Evolutionary conservation across 2,329 filamentous ascomycete genomes (phyloP), one percentile per base, ranked within the genome.

Genomic region (Microdochium bolleyi): DNA sequence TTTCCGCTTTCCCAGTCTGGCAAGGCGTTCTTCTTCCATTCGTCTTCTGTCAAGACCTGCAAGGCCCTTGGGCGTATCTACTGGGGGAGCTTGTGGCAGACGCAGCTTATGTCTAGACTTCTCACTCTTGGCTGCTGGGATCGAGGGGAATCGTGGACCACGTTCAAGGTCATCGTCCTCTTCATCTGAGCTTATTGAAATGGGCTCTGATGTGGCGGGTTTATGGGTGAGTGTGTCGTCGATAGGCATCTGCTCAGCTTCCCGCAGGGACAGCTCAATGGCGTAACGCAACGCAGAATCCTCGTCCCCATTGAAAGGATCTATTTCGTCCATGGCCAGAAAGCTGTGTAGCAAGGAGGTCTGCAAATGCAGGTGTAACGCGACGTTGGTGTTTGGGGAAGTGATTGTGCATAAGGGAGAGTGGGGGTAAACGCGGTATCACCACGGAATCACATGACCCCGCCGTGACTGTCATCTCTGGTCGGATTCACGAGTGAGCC

Each of bases 11-110:
- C 77, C 76, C 38, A 84, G 67, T 59, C 92, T 80, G 22, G 82
- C 84, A 14, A 95, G 77, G 41, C 92, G 83, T 64, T 95, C 90
- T 61, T 84, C 76, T 67, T 96, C 92, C 89, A 96, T 94, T 51
- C 83, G 80, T 67, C 85, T 89, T 34, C 92, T 81, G 70, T 96
- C 80, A 1, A 95, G 68, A 3, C 79, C 78, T 3, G 78, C 62
- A 0, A 82, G 60, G 0, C 75, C 73, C 27, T 24, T 25, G 46
- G n/a, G 51, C 32, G 51, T 48, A 24, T 24, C 19, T 54, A 34
- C 21, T 51, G 55, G 7, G 27, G 7, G 21, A 2, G 8, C 22
- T 8, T 25, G 2, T 24, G 22, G 48, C 25, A 7, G 24, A 19
- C 3, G 10, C 4, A 21, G 24, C n/a, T 5, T 10, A 16, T 22